Conservation (phyloP, 352 stramenopile species). For the Pythium guiyangense region DNA sequence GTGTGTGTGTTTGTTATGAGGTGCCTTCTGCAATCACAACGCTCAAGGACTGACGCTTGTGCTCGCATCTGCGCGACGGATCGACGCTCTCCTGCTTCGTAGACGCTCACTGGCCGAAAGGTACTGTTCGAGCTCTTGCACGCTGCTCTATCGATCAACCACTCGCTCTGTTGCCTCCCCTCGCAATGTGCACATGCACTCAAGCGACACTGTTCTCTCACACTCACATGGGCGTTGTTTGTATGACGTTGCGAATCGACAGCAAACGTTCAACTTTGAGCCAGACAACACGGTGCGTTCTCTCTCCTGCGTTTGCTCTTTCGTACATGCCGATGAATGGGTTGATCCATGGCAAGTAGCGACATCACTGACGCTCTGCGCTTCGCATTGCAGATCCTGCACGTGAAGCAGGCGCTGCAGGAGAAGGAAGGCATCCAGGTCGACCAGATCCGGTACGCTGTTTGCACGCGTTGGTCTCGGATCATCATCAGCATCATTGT, state of each 20-base stretch:
- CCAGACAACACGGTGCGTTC: slow-evolving; percentile 68
- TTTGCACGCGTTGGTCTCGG: no score
- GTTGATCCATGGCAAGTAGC: background rate
- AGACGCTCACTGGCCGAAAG: slow-evolving; percentile 87
- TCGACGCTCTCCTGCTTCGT: slow-evolving; percentile 1
- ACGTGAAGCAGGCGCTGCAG: slow-evolving; percentile 97
- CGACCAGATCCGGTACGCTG: slow-evolving; percentile 62
- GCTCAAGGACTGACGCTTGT: slow-evolving; percentile 2
- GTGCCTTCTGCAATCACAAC: background rate
- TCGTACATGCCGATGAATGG: no score
- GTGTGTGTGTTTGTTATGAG: background rate
- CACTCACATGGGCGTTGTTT: background rate
- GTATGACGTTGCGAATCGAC: background rate
- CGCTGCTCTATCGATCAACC: background rate
- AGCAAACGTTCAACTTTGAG: slow-evolving; percentile 89
- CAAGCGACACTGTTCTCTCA: background rate
- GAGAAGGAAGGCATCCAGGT: slow-evolving; percentile 97
- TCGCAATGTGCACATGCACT: background rate
- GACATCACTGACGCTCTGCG: background rate
- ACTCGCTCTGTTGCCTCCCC: background rate
- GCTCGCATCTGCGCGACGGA: background rate
- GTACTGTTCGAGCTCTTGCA: slow-evolving; percentile 8
- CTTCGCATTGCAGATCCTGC: slow-evolving; percentile 75
- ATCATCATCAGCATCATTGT: background rate
- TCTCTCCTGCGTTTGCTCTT: background rate